Conservation (phyloP, 805 yeast genomes). For the Metschnikowia hibisci region DNA sequence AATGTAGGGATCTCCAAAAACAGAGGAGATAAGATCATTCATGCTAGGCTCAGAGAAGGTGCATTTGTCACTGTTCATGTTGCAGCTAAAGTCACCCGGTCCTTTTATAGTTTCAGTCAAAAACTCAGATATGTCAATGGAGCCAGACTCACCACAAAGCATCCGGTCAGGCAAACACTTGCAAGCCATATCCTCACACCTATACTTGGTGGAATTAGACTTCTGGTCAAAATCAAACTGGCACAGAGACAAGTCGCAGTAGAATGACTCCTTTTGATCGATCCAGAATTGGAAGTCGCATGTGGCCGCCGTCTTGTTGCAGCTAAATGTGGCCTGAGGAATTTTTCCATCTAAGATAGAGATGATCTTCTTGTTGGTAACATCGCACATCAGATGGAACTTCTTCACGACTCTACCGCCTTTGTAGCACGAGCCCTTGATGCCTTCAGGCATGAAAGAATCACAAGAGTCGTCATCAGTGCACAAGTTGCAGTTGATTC, state of each 20-base stretch:
- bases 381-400: slow-evolving; percentile 90
- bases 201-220: slow-evolving; percentile 67
- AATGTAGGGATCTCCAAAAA: slow-evolving; percentile 93
- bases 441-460: slow-evolving; percentile 79
- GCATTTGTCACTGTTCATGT: slow-evolving; percentile 58
- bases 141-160: slow-evolving; percentile 92
- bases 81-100: slow-evolving; percentile 90
- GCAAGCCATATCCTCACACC: slow-evolving; percentile 76
- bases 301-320: slow-evolving; percentile 58
- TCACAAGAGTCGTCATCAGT: slow-evolving; percentile 70
- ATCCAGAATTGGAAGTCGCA: slow-evolving; percentile 98
- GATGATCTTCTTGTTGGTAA: slow-evolving; percentile 82
- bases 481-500: slow-evolving; percentile 92
- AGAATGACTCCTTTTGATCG: slow-evolving; percentile 83
- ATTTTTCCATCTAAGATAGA: slow-evolving; percentile 72
- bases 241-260: slow-evolving; percentile 78
- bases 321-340: slow-evolving; percentile 91
- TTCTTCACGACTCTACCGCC: slow-evolving; percentile 78
- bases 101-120: slow-evolving; percentile 85
- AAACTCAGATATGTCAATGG: slow-evolving; percentile 92
- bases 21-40: slow-evolving; percentile 85
- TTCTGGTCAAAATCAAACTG: slow-evolving; percentile 58
- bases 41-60: slow-evolving; percentile 90
- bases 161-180: slow-evolving; percentile 87
- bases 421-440: slow-evolving; percentile 84